Conservation (phyloP, 345 rosid species). For the Noccaea bulbosa region DNA sequence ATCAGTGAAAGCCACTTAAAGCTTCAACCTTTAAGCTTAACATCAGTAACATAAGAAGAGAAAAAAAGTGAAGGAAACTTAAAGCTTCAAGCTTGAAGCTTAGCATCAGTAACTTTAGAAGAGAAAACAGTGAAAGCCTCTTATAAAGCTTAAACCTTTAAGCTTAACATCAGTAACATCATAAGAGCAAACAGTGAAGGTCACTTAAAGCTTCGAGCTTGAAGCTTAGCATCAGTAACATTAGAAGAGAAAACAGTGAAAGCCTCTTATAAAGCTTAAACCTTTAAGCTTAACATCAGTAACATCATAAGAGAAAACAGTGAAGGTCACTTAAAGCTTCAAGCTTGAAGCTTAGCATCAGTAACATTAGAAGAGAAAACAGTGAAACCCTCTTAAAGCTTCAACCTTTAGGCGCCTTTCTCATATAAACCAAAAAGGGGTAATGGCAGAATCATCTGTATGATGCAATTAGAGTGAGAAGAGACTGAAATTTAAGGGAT, state of each 20-base stretch:
- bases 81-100: no score
- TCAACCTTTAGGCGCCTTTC: neutral
- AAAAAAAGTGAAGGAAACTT: no score
- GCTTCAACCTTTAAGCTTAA: conserved; percentile 20
- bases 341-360: conserved; percentile 20
- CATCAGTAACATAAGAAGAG: conserved; percentile 1
- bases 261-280: no score
- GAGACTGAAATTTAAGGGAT: neutral
- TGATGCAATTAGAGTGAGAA: neutral
- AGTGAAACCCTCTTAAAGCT: no score
- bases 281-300: neutral
- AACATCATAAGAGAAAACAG: conserved; percentile 6
- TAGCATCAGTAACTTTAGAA: no score
- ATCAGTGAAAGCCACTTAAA: conserved; percentile 17
- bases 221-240: neutral
- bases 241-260: neutral
- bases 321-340: neutral
- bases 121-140: no score
- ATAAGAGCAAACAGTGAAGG: neutral
- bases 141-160: no score
- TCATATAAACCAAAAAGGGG: conserved; percentile 5
- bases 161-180: neutral
- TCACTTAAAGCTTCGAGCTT: no score
- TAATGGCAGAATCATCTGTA: neutral
- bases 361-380: neutral